Base-by-base conservation (phyloP, 2,329 filamentous ascomycete genomes). In the Verticillium alfalfae region DNA sequence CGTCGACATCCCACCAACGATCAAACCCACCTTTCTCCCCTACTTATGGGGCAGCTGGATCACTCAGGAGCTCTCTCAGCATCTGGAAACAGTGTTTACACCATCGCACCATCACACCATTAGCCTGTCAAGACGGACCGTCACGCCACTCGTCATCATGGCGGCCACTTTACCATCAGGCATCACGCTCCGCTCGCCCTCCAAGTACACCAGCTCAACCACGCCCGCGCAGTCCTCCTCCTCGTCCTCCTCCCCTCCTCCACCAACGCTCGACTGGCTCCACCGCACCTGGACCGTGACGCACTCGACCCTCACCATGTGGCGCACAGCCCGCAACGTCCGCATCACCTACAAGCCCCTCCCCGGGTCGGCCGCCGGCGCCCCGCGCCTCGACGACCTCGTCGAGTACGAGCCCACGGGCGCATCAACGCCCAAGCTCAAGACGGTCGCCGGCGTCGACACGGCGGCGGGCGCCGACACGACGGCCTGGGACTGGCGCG, bases 251-350 rank as follows among this genome's bases (percentile, higher is more conserved):
- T 61, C 64, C 45, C 63, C 71, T 45, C 38, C 71, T 57, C 78
- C 73, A 15, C 86, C 87, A 5, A 70, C 83, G 2, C 73, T 86
- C 34, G 74, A 81, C 62, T 90, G 84, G 81, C 83, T 92, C 56
- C 75, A 80, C 59, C 80, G 87, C 63, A 90, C 85, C 63, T 93
- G 90, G 90, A 78, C 84, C 67, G 88, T 93, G 61, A 91, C 89
- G 12, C 88, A 92, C 76, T 90, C 87, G 5, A 91, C 89, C 5
- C 84, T 93, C 12, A 78, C 84, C 65, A 93, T 95, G 89, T 96
- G 92, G 92, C 87, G 87, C 68, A 83, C 84, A 56, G 88, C 90
- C 60, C 88, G 87, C 72, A 95, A 95, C 75, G 91, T 96, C 15
- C 83, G 84, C 69, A 94, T 96, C 72, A 89, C 86, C 38, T 96